Conservation (phyloP, 345 rosid genomes). For the thale cress (Arabidopsis thaliana) region TAIR10.1 NC_003074.8:5416001-5416500, state of each 20-base stretch:
- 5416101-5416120: slow-evolving; percentile 21
- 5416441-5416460: slow-evolving; percentile 83
- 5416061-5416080: slow-evolving; percentile 4
- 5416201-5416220: slow-evolving; percentile 99
- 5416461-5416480: slow-evolving; percentile 81
- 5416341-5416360: slow-evolving; percentile 1
- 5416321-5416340: slow-evolving; percentile 10
- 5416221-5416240: slow-evolving; percentile 73
- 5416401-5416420: slow-evolving; percentile 1
- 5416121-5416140: background rate
- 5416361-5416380: slow-evolving; percentile 13
- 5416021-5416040: slow-evolving; percentile 15
- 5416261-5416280: slow-evolving; percentile 3
- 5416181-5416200: slow-evolving; percentile 79
- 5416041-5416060: slow-evolving; percentile 17
- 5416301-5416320: slow-evolving; percentile 1
- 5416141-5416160: background rate
- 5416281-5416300: background rate
- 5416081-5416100: slow-evolving; percentile 13
- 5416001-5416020: slow-evolving; percentile 18
- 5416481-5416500: slow-evolving; percentile 82
- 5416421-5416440: slow-evolving; percentile 84
- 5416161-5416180: slow-evolving; percentile 77
- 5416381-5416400: slow-evolving; percentile 28
- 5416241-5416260: slow-evolving; percentile 53